These are phyloP conservation scores for Dendrostoma leiphaemia DNA, from an alignment of 2,329 filamentous ascomycete genomes.

Conservation along the genomic window DNA sequence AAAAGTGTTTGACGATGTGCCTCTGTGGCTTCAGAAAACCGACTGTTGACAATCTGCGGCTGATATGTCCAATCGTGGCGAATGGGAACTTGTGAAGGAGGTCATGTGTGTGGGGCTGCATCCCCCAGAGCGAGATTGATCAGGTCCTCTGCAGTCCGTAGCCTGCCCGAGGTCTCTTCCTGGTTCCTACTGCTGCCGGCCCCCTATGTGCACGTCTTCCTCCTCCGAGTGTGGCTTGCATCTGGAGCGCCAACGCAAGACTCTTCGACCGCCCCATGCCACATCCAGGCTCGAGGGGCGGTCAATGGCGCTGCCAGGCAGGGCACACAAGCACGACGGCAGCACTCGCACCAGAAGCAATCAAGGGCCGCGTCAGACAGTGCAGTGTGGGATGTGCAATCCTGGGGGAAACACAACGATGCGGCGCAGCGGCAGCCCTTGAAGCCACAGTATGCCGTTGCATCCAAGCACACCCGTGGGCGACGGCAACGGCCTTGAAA, in stretches of 20 bases:
- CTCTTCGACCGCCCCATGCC: neutral
- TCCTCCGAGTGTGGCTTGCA: constrained; percentile 11
- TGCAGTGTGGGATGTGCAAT: too few relatives aligned
- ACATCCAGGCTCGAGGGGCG: constrained; percentile 11
- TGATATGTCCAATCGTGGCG: too few relatives aligned
- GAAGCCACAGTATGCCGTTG: too few relatives aligned
- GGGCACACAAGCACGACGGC: too few relatives aligned
- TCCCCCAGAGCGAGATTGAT: constrained; percentile 12
- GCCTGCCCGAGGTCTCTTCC: neutral
- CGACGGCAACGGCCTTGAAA: neutral
- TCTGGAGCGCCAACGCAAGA: neutral
- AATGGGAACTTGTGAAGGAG: neutral
- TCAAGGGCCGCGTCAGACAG: too few relatives aligned
- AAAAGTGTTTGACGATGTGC: neutral
- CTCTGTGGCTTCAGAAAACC: too few relatives aligned
- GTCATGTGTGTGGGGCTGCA: constrained; percentile 1
- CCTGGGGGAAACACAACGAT: neutral
- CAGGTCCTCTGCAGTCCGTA: constrained; percentile 15
- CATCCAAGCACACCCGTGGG: too few relatives aligned
- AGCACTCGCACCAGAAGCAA: neutral
- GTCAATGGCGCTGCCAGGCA: constrained; percentile 5
- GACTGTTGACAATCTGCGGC: neutral
- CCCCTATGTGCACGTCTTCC: constrained; percentile 4
- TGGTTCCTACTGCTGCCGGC: constrained; percentile 2
- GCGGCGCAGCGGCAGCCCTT: neutral